A percentile compares a stretch with the other conserved stretches of the same genome.
These are phyloP conservation scores for Apiospora saccharicola DNA, from an alignment of 2,329 filamentous ascomycete species.

Conservation along the genomic window DNA sequence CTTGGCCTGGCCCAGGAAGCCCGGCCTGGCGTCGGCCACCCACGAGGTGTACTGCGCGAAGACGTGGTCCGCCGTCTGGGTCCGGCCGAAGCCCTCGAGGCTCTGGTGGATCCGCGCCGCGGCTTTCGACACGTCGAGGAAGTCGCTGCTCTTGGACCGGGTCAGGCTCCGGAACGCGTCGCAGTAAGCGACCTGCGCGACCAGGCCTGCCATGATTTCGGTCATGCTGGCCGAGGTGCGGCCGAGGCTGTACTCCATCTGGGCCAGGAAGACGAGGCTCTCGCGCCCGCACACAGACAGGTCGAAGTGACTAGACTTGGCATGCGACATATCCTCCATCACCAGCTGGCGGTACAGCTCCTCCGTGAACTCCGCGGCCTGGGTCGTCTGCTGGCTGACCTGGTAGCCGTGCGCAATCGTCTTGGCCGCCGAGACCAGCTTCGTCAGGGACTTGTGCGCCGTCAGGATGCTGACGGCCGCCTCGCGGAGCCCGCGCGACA, in stretches of 20 bases:
- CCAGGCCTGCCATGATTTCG: constrained; percentile 51
- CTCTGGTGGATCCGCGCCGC: constrained; percentile 45
- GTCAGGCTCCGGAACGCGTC: constrained; percentile 47
- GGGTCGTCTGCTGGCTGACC: constrained; percentile 41
- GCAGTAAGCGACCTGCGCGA: constrained; percentile 51
- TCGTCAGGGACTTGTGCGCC: constrained; percentile 39
- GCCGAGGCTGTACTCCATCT: constrained; percentile 50
- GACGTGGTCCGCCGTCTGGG: constrained; percentile 37
- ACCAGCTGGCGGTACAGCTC: constrained; percentile 49
- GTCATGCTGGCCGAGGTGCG: constrained; percentile 44
- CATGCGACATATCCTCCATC: constrained; percentile 44
- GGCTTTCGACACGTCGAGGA: constrained; percentile 46
- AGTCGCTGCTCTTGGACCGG: constrained; percentile 43
- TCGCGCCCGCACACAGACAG: constrained; percentile 44
- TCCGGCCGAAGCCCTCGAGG: constrained; percentile 38
- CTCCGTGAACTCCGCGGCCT: constrained; percentile 43
- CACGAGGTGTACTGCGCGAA: constrained; percentile 38
- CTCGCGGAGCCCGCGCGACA: constrained; percentile 43
- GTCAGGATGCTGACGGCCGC: constrained; percentile 43
- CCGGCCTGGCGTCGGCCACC: background rate
- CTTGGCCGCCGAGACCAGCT: constrained; percentile 43
- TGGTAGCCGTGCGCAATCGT: constrained; percentile 48
- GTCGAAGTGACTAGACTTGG: constrained; percentile 41
- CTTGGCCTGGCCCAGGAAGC: constrained; percentile 33
- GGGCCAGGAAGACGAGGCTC: constrained; percentile 52